phyloP scores from a whole-genome alignment of 805 yeast species.

The Grigorovia humatica region DNA sequence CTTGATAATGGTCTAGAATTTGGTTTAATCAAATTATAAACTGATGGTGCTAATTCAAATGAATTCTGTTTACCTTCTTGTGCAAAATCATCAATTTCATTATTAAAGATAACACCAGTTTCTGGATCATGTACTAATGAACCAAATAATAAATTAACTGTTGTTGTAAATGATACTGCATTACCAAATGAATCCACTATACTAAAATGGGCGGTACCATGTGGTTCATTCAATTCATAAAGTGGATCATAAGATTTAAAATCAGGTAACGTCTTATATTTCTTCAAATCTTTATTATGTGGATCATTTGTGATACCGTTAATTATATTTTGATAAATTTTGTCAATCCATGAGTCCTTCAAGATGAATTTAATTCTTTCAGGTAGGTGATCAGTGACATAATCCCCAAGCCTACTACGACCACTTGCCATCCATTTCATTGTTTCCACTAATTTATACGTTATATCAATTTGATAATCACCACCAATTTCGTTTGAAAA shows the following conservation, averaged over 20 bases:
- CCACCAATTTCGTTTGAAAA: slow-evolving; percentile 33
- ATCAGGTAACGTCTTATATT: slow-evolving; percentile 39
- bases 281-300: background rate
- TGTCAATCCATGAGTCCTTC: slow-evolving; percentile 46
- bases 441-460: slow-evolving; percentile 67
- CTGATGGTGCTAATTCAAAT: slow-evolving; percentile 72
- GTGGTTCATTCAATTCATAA: slow-evolving; percentile 66
- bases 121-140: slow-evolving; percentile 66
- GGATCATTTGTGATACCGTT: slow-evolving; percentile 23
- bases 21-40: slow-evolving; percentile 67
- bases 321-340: slow-evolving; percentile 41
- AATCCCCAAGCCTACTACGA: slow-evolving; percentile 80
- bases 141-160: slow-evolving; percentile 78
- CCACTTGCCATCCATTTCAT: slow-evolving; percentile 94
- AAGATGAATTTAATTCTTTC: slow-evolving; percentile 37
- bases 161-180: slow-evolving; percentile 82
- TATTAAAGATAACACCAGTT: slow-evolving; percentile 78
- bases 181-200: slow-evolving; percentile 64
- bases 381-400: slow-evolving; percentile 18
- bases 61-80: slow-evolving; percentile 59
- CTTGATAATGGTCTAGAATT: slow-evolving; percentile 78
- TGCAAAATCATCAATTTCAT: slow-evolving; percentile 94
- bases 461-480: slow-evolving; percentile 39
- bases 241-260: slow-evolving; percentile 75
- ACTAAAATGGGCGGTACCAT: slow-evolving; percentile 85